Evolutionary conservation across 1,284 basidiomycete genomes (phyloP).

Genomic region (Fistulina hepatica): DNA sequence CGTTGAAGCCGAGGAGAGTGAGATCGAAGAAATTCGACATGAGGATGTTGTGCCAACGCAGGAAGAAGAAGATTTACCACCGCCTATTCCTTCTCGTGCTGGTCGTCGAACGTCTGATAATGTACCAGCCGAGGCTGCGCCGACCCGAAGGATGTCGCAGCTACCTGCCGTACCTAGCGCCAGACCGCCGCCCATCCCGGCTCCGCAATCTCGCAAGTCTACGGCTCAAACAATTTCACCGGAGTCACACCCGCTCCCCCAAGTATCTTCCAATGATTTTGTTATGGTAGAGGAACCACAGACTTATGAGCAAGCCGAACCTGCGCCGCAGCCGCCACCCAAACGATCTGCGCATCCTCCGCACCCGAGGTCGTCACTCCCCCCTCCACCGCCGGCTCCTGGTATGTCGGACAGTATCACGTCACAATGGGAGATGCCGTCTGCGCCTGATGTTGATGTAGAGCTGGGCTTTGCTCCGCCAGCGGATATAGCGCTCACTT

Average conservation of each 20-base stretch:
- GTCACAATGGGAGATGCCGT: conserved; percentile 25
- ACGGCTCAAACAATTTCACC: conserved; percentile 14
- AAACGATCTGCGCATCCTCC: conserved; percentile 15
- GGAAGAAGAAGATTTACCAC: conserved; percentile 36
- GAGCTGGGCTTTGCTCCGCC: conserved; percentile 13
- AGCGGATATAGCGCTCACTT: conserved; percentile 29
- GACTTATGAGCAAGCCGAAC: conserved; percentile 23
- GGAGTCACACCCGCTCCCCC: conserved; percentile 12
- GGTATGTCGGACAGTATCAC: conserved; percentile 10
- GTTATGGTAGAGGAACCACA: conserved; percentile 48
- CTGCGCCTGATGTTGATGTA: conserved; percentile 20
- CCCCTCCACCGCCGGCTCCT: conserved; percentile 4
- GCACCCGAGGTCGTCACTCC: conserved; percentile 14
- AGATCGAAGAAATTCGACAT: conserved; percentile 50
- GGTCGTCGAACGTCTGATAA: conserved; percentile 20
- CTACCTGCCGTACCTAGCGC: conserved; percentile 20
- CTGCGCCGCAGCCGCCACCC: conserved; percentile 13
- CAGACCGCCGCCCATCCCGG: conserved; percentile 30
- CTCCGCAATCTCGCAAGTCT: conserved; percentile 22
- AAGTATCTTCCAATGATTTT: conserved; percentile 30
- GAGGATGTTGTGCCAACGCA: conserved; percentile 40
- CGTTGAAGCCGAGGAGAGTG: conserved; percentile 56
- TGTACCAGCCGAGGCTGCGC: conserved; percentile 19
- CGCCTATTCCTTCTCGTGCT: conserved; percentile 29
- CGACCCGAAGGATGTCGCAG: conserved; percentile 11